Base-by-base conservation (phyloP, 2,329 filamentous ascomycete species). In the Dryadomyces quercivorus region DNA sequence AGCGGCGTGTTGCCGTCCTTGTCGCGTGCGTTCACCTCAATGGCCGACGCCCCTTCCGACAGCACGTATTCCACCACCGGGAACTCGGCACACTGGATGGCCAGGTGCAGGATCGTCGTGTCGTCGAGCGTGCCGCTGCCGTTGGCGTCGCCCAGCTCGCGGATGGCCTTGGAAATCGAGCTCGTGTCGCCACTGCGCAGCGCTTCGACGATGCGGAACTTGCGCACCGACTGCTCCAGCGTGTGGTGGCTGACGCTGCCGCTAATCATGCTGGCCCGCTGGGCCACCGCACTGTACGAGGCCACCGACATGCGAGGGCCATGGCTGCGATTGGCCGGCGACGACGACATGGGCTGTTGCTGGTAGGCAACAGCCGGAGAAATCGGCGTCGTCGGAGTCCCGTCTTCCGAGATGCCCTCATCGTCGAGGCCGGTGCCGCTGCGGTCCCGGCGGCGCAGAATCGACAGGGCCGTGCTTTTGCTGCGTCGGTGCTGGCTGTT, bases 41-140 rank as follows among this genome's bases (percentile, higher is more conserved):
- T 74, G 52, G 73, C 72, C 45, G 74, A 75, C 15, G 73, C 76
- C 34, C 85, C 81, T 58, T 88, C 79, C 1, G 89, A 91, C 46
- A 98, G 72, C n/a, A 97, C 86, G 64, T 92, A 96, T 67, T 98
- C 91, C 53, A 98, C 86, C 31, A 98, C 90, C 20, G 88, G 84
- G 50, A 86, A 79, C 67, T 97, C 93, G 51, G 93, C 92, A 69
- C 92, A 97, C 70, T 98, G 93, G 47, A 97, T 89, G 26, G 93
- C 91, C 44, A 98, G 76, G 67, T 98, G 92, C 42, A 98, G 76
- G 45, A 97, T 85, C 2, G 88, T 93, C 1, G 91, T 96, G 54
- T 94, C 91, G 56, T 91, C 86, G 31, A 90, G 67, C 55, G 74
- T 63, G 60, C 67, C 69, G 56, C 70, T 64, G 42, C 74, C 68